A percentile compares a stretch with the other conserved stretches of the same genome.
phyloP scores from a whole-genome alignment of 192 early-diverging fungal genomes.

The Coemansia sp. region DNA sequence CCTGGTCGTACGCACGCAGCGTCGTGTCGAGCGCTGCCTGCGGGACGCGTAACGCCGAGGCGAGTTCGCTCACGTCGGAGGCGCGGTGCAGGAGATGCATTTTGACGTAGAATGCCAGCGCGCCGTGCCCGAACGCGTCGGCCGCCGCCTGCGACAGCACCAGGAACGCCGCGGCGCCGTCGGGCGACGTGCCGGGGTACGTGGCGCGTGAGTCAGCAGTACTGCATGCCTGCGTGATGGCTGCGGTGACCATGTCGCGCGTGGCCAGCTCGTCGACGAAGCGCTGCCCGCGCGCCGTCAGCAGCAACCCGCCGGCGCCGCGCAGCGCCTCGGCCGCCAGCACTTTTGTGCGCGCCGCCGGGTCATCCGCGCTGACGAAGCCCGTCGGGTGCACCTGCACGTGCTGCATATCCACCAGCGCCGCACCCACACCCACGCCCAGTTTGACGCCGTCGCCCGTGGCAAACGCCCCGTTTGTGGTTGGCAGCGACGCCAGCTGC shows the following conservation, averaged over 20 bases:
- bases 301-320: conserved; percentile 85
- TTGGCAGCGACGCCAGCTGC: conserved; percentile 67
- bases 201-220: conserved; percentile 13
- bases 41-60: conserved; percentile 46
- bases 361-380: conserved; percentile 85
- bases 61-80: conserved; percentile 11
- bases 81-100: conserved; percentile 39
- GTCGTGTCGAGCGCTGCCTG: conserved; percentile 27
- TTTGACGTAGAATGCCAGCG: conserved; percentile 46
- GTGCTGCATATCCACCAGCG: conserved; percentile 91
- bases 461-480: conserved; percentile 93
- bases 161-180: conserved; percentile 33
- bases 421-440: conserved; percentile 72
- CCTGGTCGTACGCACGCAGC: conserved; percentile 57
- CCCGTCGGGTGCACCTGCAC: conserved; percentile 98
- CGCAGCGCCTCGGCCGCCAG: conserved; percentile 95
- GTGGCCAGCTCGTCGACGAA: conserved; percentile 93
- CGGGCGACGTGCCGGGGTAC: conserved; percentile 2
- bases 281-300: conserved; percentile 78
- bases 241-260: conserved; percentile 88
- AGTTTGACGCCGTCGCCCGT: conserved; percentile 95
- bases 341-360: conserved; percentile 89
- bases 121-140: conserved; percentile 38
- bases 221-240: conserved; percentile 71
- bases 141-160: conserved; percentile 46